phyloP scores from a whole-genome alignment of 192 early-diverging fungal genomes.

The Gigaspora rosea region DNA sequence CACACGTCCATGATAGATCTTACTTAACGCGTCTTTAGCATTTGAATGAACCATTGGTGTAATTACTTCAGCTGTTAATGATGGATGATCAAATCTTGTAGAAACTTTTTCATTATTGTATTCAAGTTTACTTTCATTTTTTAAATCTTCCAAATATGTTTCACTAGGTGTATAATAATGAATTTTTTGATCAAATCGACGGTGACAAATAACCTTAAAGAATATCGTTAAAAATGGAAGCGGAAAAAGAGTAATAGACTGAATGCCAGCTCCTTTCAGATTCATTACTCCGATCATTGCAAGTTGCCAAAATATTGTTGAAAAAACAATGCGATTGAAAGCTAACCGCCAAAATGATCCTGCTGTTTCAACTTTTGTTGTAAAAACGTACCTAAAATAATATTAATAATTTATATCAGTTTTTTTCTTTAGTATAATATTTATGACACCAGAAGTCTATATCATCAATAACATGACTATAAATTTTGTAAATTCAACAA shows the following conservation, averaged over 20 bases:
- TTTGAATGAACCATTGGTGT: constrained; percentile 70
- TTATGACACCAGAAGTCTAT: too few relatives aligned
- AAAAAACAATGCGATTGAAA: constrained; percentile 67
- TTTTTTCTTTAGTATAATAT: neutral
- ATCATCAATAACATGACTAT: too few relatives aligned
- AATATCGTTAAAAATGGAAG: constrained; percentile 60
- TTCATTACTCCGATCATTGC: constrained; percentile 66
- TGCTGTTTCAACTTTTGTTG: constrained; percentile 68
- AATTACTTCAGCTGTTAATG: constrained; percentile 58
- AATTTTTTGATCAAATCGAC: constrained; percentile 52
- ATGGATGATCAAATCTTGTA: constrained; percentile 67
- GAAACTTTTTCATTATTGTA: constrained; percentile 40
- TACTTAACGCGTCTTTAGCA: constrained; percentile 61
- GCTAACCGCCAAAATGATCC: constrained; percentile 72
- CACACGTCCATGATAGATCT: constrained; percentile 57
- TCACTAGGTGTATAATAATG: constrained; percentile 52
- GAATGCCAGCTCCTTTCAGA: constrained; percentile 46
- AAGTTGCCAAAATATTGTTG: constrained; percentile 68
- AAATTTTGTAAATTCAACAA: too few relatives aligned
- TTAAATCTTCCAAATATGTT: constrained; percentile 18
- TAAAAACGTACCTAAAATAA: constrained; percentile 66
- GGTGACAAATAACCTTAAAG: constrained; percentile 52
- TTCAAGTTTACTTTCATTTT: constrained; percentile 17
- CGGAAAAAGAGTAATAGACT: constrained; percentile 54
- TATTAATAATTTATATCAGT: neutral